These are phyloP conservation scores for Coemansia sp. DNA, from an alignment of 192 early-diverging fungal genomes.

Conservation along the genomic window DNA sequence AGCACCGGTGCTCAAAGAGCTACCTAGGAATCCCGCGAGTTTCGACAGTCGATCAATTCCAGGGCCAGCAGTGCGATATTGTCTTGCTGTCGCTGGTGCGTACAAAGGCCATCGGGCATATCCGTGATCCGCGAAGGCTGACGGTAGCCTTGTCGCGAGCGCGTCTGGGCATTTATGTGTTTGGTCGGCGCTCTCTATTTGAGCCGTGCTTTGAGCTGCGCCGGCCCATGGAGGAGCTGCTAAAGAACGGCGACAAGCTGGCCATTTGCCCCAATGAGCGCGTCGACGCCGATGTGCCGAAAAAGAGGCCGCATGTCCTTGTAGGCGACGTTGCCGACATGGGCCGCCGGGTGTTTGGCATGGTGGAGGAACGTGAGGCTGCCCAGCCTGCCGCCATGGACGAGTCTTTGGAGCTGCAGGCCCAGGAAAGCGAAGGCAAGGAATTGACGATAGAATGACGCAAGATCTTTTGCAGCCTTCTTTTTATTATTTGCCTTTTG, in stretches of 20 bases:
- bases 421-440: no score
- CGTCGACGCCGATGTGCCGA: no score
- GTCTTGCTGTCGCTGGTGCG: conserved; percentile 91
- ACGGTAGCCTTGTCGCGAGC: conserved; percentile 93
- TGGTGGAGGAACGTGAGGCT: no score
- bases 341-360: no score
- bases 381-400: no score
- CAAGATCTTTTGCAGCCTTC: no score
- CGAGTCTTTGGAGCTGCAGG: no score
- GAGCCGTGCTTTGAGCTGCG: conserved; percentile 77
- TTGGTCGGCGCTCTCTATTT: conserved; percentile 72
- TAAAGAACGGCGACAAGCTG: conserved; percentile 55
- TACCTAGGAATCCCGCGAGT: conserved; percentile 78
- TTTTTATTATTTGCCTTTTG: no score
- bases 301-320: no score
- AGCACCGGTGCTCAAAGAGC: conserved; percentile 73
- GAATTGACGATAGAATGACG: no score
- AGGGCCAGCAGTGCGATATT: conserved; percentile 94
- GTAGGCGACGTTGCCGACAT: no score
- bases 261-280: no score
- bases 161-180: conserved; percentile 89
- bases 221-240: conserved; percentile 57
- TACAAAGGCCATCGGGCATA: conserved; percentile 80
- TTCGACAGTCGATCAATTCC: conserved; percentile 94
- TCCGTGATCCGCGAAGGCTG: conserved; percentile 88